Conservation (phyloP, 2,329 filamentous ascomycete genomes). For the Monilinia vaccinii-corymbosi region DNA sequence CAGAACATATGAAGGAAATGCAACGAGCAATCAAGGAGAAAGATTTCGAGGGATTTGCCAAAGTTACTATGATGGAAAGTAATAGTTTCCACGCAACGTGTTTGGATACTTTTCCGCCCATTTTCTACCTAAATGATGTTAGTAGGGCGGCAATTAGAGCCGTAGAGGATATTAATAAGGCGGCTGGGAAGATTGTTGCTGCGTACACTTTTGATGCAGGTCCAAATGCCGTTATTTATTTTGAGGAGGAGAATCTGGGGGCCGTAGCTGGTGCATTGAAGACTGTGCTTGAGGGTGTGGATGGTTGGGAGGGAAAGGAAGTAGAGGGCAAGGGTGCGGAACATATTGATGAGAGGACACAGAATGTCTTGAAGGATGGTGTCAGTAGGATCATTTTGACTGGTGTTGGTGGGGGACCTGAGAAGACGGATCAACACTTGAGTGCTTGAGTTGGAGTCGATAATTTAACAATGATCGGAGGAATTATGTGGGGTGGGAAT, state of each 20-base stretch:
- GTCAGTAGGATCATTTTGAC: conserved; percentile 88
- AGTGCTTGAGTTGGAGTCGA: conserved; percentile 36
- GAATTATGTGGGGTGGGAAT: neutral
- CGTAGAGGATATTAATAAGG: conserved; percentile 80
- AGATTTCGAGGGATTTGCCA: conserved; percentile 81
- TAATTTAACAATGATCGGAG: neutral
- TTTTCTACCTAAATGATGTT: conserved; percentile 97
- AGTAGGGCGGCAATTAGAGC: conserved; percentile 78
- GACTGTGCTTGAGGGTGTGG: conserved; percentile 49
- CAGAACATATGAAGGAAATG: conserved; percentile 75
- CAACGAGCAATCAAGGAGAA: conserved; percentile 66
- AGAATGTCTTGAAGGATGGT: conserved; percentile 61
- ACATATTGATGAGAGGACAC: conserved; percentile 56
- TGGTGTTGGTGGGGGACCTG: conserved; percentile 79
- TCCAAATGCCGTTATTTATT: conserved; percentile 95
- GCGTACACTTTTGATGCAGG: conserved; percentile 98
- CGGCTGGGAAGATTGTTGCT: conserved; percentile 68
- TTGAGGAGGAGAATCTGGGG: conserved; percentile 67
- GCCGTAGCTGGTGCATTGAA: conserved; percentile 73
- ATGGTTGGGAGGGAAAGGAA: conserved; percentile 60
- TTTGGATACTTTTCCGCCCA: conserved; percentile 90
- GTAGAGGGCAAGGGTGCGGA: conserved; percentile 42
- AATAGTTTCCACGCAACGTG: conserved; percentile 97
- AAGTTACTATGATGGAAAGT: conserved; percentile 91
- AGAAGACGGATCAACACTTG: conserved; percentile 69